Evolutionary conservation across 2,329 filamentous ascomycete genomes (phyloP).

Genomic region (Aurifilum marmelostoma): DNA sequence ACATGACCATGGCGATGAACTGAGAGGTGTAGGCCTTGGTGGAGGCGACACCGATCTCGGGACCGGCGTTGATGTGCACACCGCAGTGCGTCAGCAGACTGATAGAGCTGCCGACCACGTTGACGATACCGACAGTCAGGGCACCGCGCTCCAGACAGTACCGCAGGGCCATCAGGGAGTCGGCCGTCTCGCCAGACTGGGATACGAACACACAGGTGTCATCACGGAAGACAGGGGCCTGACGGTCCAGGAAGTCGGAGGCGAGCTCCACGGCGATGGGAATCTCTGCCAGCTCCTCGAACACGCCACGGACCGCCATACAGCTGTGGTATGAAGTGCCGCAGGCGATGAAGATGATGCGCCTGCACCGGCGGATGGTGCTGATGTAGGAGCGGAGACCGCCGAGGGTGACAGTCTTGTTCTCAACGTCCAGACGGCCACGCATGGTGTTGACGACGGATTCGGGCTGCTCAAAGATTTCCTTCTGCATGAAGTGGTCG

Average conservation of each 20-base stretch:
- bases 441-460: slow-evolving; percentile 99
- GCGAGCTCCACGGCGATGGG: slow-evolving; percentile 96
- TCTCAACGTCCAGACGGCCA: slow-evolving; percentile 90
- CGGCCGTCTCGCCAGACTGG: slow-evolving; percentile 97
- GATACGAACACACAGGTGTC: slow-evolving; percentile 99
- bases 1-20: slow-evolving; percentile 99
- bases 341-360: slow-evolving; percentile 98
- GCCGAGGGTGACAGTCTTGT: slow-evolving; percentile 94
- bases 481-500: slow-evolving; percentile 99
- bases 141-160: slow-evolving; percentile 98
- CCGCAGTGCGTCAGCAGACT: slow-evolving; percentile 98
- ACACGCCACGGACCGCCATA: slow-evolving; percentile 97
- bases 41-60: slow-evolving; percentile 97
- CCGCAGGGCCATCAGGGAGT: slow-evolving; percentile 93
- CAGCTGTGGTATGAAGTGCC: slow-evolving; percentile 98
- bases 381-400: slow-evolving; percentile 94
- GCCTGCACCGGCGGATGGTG: slow-evolving; percentile 93
- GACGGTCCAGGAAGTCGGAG: slow-evolving; percentile 95
- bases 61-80: slow-evolving; percentile 99
- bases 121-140: slow-evolving; percentile 96
- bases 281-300: slow-evolving; percentile 97
- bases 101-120: slow-evolving; percentile 97
- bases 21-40: slow-evolving; percentile 99
- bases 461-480: slow-evolving; percentile 99
- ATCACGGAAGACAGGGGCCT: slow-evolving; percentile 98